Base-by-base conservation (phyloP, 306 rosid genomes). In the Quercus variabilis region DNA sequence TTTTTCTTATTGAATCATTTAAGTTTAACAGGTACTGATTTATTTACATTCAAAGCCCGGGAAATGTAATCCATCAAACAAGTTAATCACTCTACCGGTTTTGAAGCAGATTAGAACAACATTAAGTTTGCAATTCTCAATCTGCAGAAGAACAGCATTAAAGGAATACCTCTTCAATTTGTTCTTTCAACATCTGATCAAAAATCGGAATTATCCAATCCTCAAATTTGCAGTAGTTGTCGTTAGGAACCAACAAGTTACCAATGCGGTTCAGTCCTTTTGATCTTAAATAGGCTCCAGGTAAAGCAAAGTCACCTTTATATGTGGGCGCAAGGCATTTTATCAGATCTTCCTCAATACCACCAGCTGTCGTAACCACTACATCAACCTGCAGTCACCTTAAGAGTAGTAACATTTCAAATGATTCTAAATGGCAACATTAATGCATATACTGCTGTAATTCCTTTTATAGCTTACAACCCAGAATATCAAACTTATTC, bases 201-300 rank as follows among this genome's bases (percentile, higher is more conserved):
- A 93, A 91, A 77, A 95, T 88, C 38, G 99, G 98, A 81, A 93
- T 84, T 79, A 93, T 89, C 98, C 99, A 95, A 81, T 95, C 99
- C 89, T 95, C 98, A 18, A 95, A 95, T 80, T 90, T 91, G 90
- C 99, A 90, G 76, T 95, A 93, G 79, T 95, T 93, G 33, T 75
- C 96, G 79, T 93, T 95, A 56, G 99, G 99, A 75, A 91, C 98
- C 89, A 95, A 79, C 76, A 95, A 89, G 71, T 95, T 95, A 78
- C 99, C 99, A 30, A 91, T 95, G 60, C 99, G 90, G 85, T 95
- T 95, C 85, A 95, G 76, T 74, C 99, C 99, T 78, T 90, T 91
- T 1, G 98, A 93, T 60, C 96, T 92, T 68, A 95, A 88, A 69
- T 78, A 5, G 17, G 92, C 89, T 56, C 99, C 99, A 5, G 88